Percentiles rank a stretch among this genome's conserved stretches.
Conservation (phyloP, 75 land plant species). For the Sequoiadendron giganteum region DNA sequence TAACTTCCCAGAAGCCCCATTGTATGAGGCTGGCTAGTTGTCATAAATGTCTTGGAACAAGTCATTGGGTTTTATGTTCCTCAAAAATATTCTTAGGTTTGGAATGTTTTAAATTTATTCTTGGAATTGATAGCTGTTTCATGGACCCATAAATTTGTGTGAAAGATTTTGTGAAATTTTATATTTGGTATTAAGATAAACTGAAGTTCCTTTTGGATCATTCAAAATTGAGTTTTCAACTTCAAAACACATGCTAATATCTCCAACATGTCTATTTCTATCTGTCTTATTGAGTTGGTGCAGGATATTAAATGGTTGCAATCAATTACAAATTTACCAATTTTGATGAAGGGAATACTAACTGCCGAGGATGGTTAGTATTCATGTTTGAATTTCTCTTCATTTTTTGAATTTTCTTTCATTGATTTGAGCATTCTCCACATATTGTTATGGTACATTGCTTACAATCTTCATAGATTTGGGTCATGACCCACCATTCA, state of each 20-base stretch:
- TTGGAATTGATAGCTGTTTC: background rate
- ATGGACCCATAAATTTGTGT: background rate
- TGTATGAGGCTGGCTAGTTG: background rate
- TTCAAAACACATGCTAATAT: background rate
- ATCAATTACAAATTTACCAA: constrained; percentile 83
- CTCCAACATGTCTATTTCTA: background rate
- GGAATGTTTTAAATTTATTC: background rate
- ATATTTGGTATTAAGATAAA: background rate
- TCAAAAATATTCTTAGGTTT: background rate
- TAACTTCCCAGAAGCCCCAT: background rate
- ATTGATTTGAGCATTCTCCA: background rate
- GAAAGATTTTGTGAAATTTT: background rate
- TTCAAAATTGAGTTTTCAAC: background rate
- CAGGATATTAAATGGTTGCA: constrained; percentile 86
- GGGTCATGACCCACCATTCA: background rate
- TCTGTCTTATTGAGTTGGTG: background rate
- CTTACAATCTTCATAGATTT: background rate
- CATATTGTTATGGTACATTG: background rate
- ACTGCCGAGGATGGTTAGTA: constrained; percentile 86
- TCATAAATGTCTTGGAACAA: no score
- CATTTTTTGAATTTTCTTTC: background rate
- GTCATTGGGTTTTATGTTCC: background rate
- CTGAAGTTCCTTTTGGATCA: background rate
- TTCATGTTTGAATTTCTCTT: background rate
- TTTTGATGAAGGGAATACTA: constrained; percentile 81